Percentiles rank a stretch among this genome's conserved stretches.
phyloP scores from a whole-genome alignment of 1,139 yeast genomes.

The Suhomyces bokatorum region DNA sequence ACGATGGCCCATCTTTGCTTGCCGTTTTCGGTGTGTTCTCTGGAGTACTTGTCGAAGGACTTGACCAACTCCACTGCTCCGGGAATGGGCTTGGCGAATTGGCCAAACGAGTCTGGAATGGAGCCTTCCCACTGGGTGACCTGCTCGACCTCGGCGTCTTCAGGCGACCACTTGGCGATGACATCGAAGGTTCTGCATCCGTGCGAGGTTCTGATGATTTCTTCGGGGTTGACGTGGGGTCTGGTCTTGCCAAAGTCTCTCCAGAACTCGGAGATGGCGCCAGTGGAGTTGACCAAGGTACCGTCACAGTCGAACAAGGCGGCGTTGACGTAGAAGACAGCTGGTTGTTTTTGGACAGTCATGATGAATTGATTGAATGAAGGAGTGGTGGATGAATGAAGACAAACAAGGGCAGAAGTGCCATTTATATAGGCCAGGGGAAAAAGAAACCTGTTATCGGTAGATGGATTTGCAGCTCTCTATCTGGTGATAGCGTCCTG shows the following conservation, averaged over 20 bases:
- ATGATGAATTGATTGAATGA: conserved; percentile 14
- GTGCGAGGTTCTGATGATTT: conserved; percentile 72
- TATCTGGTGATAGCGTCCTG: conserved; percentile 12
- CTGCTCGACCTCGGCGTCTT: conserved; percentile 65
- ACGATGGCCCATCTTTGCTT: conserved; percentile 76
- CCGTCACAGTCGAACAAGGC: conserved; percentile 83
- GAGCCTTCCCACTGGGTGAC: conserved; percentile 69
- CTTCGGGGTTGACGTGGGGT: conserved; percentile 69
- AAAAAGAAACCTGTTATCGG: conserved; percentile 4
- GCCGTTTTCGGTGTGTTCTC: conserved; percentile 42
- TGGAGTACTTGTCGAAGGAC: conserved; percentile 47
- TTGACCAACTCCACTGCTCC: conserved; percentile 70
- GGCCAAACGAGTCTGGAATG: conserved; percentile 72
- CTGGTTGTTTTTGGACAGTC: conserved; percentile 43
- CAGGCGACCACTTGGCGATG: conserved; percentile 72
- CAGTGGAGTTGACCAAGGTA: conserved; percentile 78
- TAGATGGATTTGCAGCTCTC: conserved; percentile 1
- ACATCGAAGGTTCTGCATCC: conserved; percentile 85
- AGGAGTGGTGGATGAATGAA: neutral
- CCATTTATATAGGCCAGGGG: conserved; percentile 10
- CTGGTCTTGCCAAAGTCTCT: conserved; percentile 66
- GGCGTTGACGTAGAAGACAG: conserved; percentile 48
- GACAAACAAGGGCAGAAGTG: neutral
- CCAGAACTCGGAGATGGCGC: conserved; percentile 83
- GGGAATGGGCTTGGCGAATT: conserved; percentile 68